Conservation (phyloP, 176 grass and related monocot species). For the Zoysia pacifica region DNA sequence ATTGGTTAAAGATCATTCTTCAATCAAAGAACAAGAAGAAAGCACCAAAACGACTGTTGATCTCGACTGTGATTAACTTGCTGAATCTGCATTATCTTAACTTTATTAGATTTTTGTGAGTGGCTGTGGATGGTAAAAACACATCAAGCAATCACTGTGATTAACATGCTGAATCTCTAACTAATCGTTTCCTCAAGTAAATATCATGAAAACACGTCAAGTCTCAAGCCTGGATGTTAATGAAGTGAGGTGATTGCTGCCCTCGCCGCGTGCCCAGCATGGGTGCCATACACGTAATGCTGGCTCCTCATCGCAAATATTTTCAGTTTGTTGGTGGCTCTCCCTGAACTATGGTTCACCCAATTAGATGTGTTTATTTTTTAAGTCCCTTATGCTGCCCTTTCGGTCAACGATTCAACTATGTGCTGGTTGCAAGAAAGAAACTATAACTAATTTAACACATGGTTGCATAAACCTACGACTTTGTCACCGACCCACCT, state of each 20-base stretch:
- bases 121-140: not conserved
- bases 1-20: not conserved
- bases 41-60: not conserved
- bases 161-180: not conserved
- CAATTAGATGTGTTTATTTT: not conserved
- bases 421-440: too few species aligned
- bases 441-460: too few species aligned
- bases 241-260: not conserved
- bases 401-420: not conserved
- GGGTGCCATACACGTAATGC: not conserved
- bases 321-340: constrained; percentile 1
- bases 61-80: not conserved
- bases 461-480: too few species aligned
- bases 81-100: not conserved
- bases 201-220: not conserved
- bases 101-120: not conserved
- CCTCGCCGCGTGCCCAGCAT: not conserved
- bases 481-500: too few species aligned
- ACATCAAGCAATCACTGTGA: too few species aligned
- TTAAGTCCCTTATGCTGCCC: not conserved
- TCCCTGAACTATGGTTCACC: not conserved
- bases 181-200: not conserved
- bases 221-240: not conserved
- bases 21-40: not conserved
- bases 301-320: not conserved